Conservation (phyloP, 2,329 filamentous ascomycete genomes). For the Coleophoma eucalyptorum region DNA sequence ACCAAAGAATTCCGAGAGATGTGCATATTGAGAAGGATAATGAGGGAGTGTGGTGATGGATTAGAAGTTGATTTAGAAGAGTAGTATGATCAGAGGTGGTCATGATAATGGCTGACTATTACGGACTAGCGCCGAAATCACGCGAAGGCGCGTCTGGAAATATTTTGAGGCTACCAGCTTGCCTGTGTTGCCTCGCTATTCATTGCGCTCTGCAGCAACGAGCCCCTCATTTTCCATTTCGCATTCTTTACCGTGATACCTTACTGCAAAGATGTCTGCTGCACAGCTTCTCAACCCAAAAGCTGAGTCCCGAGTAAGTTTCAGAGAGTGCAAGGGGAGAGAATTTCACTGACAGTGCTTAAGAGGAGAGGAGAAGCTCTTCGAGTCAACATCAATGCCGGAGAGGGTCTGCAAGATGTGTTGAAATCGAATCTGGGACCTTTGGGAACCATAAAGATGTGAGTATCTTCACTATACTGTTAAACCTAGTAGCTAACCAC, state of each 20-base stretch:
- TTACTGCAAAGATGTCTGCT: conserved; percentile 70
- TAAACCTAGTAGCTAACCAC: conserved; percentile 16
- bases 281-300: conserved; percentile 98
- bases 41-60: neutral
- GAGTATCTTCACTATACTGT: conserved; percentile 7
- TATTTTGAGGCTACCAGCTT: neutral
- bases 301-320: conserved; percentile 88
- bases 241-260: conserved; percentile 4
- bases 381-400: conserved; percentile 93
- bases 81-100: neutral
- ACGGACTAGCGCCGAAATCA: neutral
- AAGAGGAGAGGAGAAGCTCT: conserved; percentile 96
- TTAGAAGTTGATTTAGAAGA: neutral
- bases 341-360: conserved; percentile 26
- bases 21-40: conserved; percentile 16
- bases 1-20: conserved; percentile 16
- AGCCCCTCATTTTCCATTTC: conserved; percentile 6
- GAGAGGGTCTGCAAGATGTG: conserved; percentile 90
- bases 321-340: conserved; percentile 15
- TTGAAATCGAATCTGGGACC: conserved; percentile 95
- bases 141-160: neutral
- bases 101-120: neutral
- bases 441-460: conserved; percentile 95
- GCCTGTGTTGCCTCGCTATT: no score
- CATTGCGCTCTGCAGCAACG: neutral